Conservation (phyloP, 176 grass and related monocot species). For the bread wheat (Triticum aestivum) region IWGSC_CS_RefSeq_v2.1 NC_057797.1:635687810-635688309, state of each 20-base stretch:
- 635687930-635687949: conserved; percentile 43
- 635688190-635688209: conserved; percentile 14
- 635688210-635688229: background rate
- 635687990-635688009: conserved; percentile 63
- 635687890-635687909: background rate
- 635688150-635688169: background rate
- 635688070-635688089: background rate
- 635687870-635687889: too few species aligned
- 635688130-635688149: background rate
- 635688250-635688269: conserved; percentile 11
- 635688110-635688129: background rate
- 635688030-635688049: conserved; percentile 27
- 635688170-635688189: conserved; percentile 41
- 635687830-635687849: background rate
- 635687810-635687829: background rate
- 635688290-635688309: conserved; percentile 54
- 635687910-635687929: background rate
- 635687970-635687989: conserved; percentile 82
- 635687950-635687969: conserved; percentile 58
- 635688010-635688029: conserved; percentile 88
- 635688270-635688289: conserved; percentile 35
- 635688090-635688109: background rate
- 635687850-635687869: conserved; percentile 35
- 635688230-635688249: conserved; percentile 14
- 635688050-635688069: conserved; percentile 41